A percentile compares a stretch with the other conserved stretches of the same genome.
phyloP scores from a whole-genome alignment of 768 basidiomycete genomes.

The Dioszegia crocea region DNA sequence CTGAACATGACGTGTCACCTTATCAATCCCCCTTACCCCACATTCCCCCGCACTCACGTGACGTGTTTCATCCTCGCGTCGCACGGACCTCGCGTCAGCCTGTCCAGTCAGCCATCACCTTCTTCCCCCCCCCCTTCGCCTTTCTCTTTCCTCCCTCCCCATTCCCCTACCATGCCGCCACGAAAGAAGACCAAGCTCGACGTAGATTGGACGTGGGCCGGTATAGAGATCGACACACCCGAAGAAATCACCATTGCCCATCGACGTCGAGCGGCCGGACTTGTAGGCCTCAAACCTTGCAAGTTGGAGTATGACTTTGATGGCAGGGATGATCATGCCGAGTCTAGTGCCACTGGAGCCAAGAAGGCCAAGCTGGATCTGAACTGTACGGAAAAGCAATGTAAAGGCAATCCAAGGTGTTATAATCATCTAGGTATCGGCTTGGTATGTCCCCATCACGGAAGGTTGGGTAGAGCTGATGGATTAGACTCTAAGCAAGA shows the following conservation, averaged over 20 bases:
- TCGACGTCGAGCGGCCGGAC: conserved; percentile 63
- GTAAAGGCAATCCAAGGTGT: conserved; percentile 76
- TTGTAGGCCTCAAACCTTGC: conserved; percentile 42
- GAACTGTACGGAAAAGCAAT: conserved; percentile 48
- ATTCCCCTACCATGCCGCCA: neutral
- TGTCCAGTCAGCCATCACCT: neutral
- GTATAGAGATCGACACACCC: conserved; percentile 58
- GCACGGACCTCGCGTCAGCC: neutral
- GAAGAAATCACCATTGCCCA: conserved; percentile 67
- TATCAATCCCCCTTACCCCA: neutral
- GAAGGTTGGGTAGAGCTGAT: neutral
- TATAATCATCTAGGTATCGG: conserved; percentile 82
- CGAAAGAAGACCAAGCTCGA: conserved; percentile 13
- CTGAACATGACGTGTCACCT: neutral
- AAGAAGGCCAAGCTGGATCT: neutral
- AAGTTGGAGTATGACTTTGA: neutral
- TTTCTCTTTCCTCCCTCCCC: too few relatives aligned
- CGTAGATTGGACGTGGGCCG: conserved; percentile 71
- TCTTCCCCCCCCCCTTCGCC: too few relatives aligned
- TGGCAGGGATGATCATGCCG: neutral
- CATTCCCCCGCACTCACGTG: neutral
- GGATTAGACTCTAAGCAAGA: conserved; percentile 14
- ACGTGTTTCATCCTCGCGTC: conserved; percentile 5
- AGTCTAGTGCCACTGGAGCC: conserved; percentile 7
- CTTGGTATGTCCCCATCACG: conserved; percentile 61